Conservation (phyloP, 306 rosid species). For the Morella rubra region DNA sequence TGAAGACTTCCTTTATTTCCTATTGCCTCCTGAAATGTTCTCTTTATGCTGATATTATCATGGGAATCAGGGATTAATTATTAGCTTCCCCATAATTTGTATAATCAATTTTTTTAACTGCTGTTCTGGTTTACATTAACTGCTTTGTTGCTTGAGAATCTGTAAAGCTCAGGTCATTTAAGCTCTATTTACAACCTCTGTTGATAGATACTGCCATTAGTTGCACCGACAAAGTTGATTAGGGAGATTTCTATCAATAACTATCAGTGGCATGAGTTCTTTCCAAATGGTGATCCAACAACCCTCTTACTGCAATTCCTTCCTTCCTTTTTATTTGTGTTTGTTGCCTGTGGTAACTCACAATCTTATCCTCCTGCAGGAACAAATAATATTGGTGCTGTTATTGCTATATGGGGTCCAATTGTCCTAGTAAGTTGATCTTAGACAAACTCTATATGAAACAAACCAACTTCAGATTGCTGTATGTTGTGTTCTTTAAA, state of each 20-base stretch:
- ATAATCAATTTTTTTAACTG: neutral
- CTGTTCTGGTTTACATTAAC: neutral
- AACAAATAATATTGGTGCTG: slow-evolving; percentile 53
- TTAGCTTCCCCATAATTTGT: no score
- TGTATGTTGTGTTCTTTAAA: slow-evolving; percentile 22
- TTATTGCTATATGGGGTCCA: slow-evolving; percentile 94
- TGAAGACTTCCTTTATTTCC: no score
- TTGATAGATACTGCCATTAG: slow-evolving; percentile 73
- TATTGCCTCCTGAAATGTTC: no score
- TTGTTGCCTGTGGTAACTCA: slow-evolving; percentile 31
- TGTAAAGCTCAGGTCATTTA: neutral
- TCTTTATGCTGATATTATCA: no score
- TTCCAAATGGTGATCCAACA: slow-evolving; percentile 61
- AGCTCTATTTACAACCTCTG: slow-evolving; percentile 21
- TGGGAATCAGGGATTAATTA: no score
- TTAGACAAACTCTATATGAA: slow-evolving; percentile 13
- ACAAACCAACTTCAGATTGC: slow-evolving; percentile 23
- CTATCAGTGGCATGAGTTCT: slow-evolving; percentile 96
- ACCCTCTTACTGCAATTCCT: no score
- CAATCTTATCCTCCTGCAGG: slow-evolving; percentile 45
- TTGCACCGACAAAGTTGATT: slow-evolving; percentile 80
- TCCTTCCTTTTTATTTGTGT: slow-evolving; percentile 6
- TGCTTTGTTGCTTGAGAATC: neutral
- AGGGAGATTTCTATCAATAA: slow-evolving; percentile 65
- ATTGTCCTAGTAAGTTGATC: slow-evolving; percentile 65